Evolutionary conservation across 2,329 filamentous ascomycete genomes (phyloP).

Genomic region (Penicillium sp.): DNA sequence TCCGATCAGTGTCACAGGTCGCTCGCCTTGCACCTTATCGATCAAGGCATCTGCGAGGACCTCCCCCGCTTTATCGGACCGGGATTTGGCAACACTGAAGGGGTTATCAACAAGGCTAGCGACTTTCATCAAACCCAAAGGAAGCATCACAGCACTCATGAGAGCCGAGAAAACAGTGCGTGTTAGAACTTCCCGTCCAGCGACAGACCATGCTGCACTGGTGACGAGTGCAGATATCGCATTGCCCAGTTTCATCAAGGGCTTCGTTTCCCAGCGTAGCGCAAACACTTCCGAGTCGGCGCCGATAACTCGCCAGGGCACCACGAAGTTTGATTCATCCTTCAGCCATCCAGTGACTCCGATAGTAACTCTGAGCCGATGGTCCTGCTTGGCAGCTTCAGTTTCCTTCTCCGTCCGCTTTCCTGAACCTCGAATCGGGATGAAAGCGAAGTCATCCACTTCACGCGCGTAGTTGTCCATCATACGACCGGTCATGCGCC

Average conservation of each 20-base stretch:
- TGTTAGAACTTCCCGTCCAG: slow-evolving; percentile 75
- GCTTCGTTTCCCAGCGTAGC: slow-evolving; percentile 79
- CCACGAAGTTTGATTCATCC: slow-evolving; percentile 70
- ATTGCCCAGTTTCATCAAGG: slow-evolving; percentile 75
- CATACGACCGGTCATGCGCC: slow-evolving; percentile 80
- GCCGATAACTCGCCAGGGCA: slow-evolving; percentile 78
- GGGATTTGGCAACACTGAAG: slow-evolving; percentile 74
- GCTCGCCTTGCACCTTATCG: slow-evolving; percentile 79
- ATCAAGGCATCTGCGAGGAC: slow-evolving; percentile 82
- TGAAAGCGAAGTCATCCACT: slow-evolving; percentile 84
- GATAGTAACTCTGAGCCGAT: slow-evolving; percentile 79
- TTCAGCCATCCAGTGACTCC: slow-evolving; percentile 82
- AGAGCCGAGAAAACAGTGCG: slow-evolving; percentile 71
- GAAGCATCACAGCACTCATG: slow-evolving; percentile 69
- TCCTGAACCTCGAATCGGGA: slow-evolving; percentile 67
- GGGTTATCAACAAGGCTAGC: slow-evolving; percentile 78
- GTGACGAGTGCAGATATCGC: slow-evolving; percentile 77
- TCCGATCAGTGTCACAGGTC: slow-evolving; percentile 78
- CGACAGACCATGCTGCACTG: slow-evolving; percentile 75
- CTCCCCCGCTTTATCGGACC: slow-evolving; percentile 78
- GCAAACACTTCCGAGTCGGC: slow-evolving; percentile 77
- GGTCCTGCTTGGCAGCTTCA: slow-evolving; percentile 55
- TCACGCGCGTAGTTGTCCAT: slow-evolving; percentile 87
- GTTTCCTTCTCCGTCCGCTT: slow-evolving; percentile 46
- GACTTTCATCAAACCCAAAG: slow-evolving; percentile 67